Percentiles rank a stretch among this genome's conserved stretches.
Evolutionary conservation across 1,284 basidiomycete genomes (phyloP).

Genomic region (Leccinum huronense): DNA sequence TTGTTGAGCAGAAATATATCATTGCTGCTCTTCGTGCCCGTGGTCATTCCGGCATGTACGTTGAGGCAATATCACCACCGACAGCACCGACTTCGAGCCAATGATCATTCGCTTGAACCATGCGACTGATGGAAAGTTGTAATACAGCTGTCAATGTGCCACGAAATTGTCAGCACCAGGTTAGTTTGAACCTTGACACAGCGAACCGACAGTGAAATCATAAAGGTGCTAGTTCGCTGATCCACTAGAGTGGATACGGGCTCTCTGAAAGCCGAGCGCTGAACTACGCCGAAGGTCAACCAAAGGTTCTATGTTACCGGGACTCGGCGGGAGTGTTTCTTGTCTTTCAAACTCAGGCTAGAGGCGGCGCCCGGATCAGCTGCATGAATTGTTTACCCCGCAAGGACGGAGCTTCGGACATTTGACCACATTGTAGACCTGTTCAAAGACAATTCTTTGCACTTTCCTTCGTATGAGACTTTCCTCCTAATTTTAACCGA

Average conservation of each 20-base stretch:
- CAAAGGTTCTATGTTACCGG: too few species aligned
- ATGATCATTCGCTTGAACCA: too few species aligned
- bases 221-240: neutral
- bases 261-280: too few species aligned
- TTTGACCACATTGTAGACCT: neutral
- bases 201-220: neutral
- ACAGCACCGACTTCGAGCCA: too few species aligned
- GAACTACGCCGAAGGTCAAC: too few species aligned
- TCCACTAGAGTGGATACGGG: too few species aligned
- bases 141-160: too few species aligned
- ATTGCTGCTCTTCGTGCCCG: conserved; percentile 81
- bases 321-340: neutral
- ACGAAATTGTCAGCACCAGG: too few species aligned
- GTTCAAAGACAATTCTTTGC: neutral
- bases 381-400: neutral
- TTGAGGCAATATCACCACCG: conserved; percentile 89
- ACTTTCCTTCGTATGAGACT: too few species aligned
- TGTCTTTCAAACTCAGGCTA: neutral
- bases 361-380: neutral
- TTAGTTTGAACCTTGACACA: too few species aligned
- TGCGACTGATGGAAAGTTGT: too few species aligned
- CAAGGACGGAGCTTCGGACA: neutral
- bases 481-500: too few species aligned
- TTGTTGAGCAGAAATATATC: conserved; percentile 49
- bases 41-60: conserved; percentile 86